Evolutionary conservation across 495 filamentous ascomycete genomes (phyloP), one percentile per base, ranked within the genome.

Genomic region (Neurospora pannonica): DNA sequence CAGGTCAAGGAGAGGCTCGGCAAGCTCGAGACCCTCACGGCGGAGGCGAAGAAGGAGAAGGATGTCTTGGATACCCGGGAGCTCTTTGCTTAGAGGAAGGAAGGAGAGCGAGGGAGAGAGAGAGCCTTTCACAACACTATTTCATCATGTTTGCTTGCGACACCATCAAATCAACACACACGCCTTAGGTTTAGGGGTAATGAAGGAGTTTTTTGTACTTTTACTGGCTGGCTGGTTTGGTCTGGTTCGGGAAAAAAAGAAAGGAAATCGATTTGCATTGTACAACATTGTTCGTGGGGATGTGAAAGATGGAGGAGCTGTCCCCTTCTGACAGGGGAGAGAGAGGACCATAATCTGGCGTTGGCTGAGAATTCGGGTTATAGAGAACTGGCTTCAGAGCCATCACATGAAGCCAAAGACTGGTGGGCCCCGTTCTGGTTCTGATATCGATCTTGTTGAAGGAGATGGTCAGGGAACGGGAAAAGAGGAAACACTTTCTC

Each of bases 61-160:
- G 90, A 91, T 83, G 91, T 90, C 76, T 83, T 98, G 81, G 96
- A 97, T 84, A 92, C 91, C 74, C 88, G 88, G 74, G 87, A 91
- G 75, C 82, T 99, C 62, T 99, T 98, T 86, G 90, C 90, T 81
- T 98, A 81, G 84, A 71, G n/a, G 28, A 38, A 8, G 48, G 28
- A 10, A 17, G 21, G 4, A 31, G 42, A 72, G 42, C 38, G 54
- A 67, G n/a, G n/a, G 13, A 67, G 54, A 67, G 54, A 6, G 54
- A 34, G 54, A 19, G 28, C 54, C 15, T 28, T 60, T 19, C 15
- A 67, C 28, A 48, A 48, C 7, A 67, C 70, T 42, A 40, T 71
- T 71, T 40, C 38, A 40, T 71, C 38, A 40, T 40, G 70, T 71
- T 39, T 13, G 70, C 38, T 43, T 40, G 70, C 70, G 36, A n/a